phyloP scores from a whole-genome alignment of 208 protist species.

The Trypanosoma boissoni region DNA sequence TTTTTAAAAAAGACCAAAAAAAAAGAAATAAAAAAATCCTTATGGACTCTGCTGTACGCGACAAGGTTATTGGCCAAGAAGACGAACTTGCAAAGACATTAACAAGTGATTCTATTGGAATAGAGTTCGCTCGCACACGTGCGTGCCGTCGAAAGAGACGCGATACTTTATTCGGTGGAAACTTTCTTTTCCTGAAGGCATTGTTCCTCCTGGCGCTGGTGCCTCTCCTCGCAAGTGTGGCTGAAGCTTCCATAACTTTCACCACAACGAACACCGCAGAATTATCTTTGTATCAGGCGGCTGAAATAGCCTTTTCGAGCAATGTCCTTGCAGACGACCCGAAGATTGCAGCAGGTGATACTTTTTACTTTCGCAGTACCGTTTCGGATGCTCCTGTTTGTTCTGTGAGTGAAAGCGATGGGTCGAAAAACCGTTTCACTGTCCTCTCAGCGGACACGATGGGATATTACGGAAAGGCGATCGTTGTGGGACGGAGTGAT shows the following conservation, averaged over 20 bases:
- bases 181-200: too few species aligned
- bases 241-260: slow-evolving; percentile 57
- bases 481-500: slow-evolving; percentile 32
- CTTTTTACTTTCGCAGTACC: slow-evolving; percentile 73
- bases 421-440: slow-evolving; percentile 34
- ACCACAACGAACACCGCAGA: slow-evolving; percentile 57
- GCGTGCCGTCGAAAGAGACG: too few species aligned
- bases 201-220: slow-evolving; percentile 2
- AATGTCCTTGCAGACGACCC: slow-evolving; percentile 56
- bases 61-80: too few species aligned
- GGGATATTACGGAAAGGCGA: slow-evolving; percentile 42
- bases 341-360: slow-evolving; percentile 50
- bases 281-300: slow-evolving; percentile 78
- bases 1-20: too few species aligned
- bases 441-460: slow-evolving; percentile 27
- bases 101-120: too few species aligned
- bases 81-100: too few species aligned
- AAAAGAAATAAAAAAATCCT: too few species aligned
- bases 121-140: too few species aligned
- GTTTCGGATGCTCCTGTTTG: slow-evolving; percentile 13
- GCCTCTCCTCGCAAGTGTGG: slow-evolving; percentile 14
- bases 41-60: too few species aligned
- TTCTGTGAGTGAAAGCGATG: slow-evolving; percentile 9
- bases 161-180: too few species aligned
- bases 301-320: slow-evolving; percentile 53